These are phyloP conservation scores for Naganishia liquefaciens DNA, from an alignment of 1,284 basidiomycete genomes.

Conservation along the genomic window DNA sequence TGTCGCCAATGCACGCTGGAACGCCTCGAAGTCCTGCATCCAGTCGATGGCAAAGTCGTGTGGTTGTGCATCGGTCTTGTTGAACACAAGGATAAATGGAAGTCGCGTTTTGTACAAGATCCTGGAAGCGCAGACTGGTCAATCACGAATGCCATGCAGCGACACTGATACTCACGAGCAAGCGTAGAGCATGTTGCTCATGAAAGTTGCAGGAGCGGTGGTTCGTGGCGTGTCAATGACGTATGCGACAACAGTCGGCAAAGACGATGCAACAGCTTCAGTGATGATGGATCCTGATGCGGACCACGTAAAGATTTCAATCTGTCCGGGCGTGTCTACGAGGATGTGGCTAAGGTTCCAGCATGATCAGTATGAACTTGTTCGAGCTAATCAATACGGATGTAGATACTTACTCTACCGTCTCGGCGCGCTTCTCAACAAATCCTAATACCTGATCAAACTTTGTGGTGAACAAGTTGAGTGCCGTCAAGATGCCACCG, in stretches of 20 bases:
- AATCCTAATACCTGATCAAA: slow-evolving; percentile 95
- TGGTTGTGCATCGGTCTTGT: slow-evolving; percentile 87
- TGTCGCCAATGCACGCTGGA: slow-evolving; percentile 62
- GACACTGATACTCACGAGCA: slow-evolving; percentile 68
- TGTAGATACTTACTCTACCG: slow-evolving; percentile 74
- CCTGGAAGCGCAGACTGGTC: slow-evolving; percentile 55
- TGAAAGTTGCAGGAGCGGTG: slow-evolving; percentile 94
- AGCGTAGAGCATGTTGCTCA: slow-evolving; percentile 99
- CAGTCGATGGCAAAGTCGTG: slow-evolving; percentile 93
- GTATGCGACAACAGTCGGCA: slow-evolving; percentile 94
- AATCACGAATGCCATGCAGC: neutral
- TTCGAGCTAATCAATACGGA: neutral
- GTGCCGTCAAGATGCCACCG: slow-evolving; percentile 92
- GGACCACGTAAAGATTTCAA: slow-evolving; percentile 99
- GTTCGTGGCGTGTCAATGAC: slow-evolving; percentile 97
- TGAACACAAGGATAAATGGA: slow-evolving; percentile 97
- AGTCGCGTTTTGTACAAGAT: slow-evolving; percentile 98
- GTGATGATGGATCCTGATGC: slow-evolving; percentile 98
- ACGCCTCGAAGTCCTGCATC: slow-evolving; percentile 94
- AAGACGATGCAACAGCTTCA: slow-evolving; percentile 88
- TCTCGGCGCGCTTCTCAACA: slow-evolving; percentile 85
- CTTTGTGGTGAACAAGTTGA: slow-evolving; percentile 98
- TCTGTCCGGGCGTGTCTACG: slow-evolving; percentile 97
- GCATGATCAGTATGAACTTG: neutral
- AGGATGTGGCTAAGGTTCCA: slow-evolving; percentile 74